Conservation (phyloP, 306 rosid genomes). For the Gastrolobium villosum region DNA sequence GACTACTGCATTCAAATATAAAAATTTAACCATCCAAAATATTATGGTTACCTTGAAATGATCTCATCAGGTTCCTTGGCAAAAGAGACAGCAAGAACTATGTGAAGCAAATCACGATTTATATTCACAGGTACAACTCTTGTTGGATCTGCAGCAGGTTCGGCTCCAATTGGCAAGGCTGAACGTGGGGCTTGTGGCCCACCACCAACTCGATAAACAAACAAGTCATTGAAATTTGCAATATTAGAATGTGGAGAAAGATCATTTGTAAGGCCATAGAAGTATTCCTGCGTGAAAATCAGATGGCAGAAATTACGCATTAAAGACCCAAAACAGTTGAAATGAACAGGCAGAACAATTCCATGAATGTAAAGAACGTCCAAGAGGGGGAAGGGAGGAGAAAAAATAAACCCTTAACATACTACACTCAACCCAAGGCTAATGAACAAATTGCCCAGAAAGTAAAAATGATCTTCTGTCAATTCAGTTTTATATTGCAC, state of each 20-base stretch:
- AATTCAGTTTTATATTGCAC: constrained; percentile 27
- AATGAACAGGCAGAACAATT: constrained; percentile 28
- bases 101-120: constrained; percentile 81
- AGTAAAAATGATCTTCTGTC: background rate
- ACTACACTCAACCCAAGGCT: background rate
- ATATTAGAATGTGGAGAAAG: constrained; percentile 92
- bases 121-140: constrained; percentile 84
- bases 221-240: constrained; percentile 81
- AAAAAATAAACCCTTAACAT: background rate
- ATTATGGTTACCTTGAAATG: constrained; percentile 74
- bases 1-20: background rate
- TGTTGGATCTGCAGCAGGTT: constrained; percentile 95
- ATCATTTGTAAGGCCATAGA: constrained; percentile 91
- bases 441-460: constrained; percentile 15
- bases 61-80: constrained; percentile 95
- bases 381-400: background rate
- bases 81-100: constrained; percentile 88
- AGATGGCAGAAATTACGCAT: constrained; percentile 33
- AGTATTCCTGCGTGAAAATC: constrained; percentile 80
- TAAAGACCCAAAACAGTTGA: constrained; percentile 32
- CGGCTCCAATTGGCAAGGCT: constrained; percentile 98
- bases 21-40: constrained; percentile 27
- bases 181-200: constrained; percentile 99
- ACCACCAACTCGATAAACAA: constrained; percentile 89
- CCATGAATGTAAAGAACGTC: background rate